Evolutionary conservation across 2,329 filamentous ascomycete genomes (phyloP).

Genomic region (Drechslera avenae): DNA sequence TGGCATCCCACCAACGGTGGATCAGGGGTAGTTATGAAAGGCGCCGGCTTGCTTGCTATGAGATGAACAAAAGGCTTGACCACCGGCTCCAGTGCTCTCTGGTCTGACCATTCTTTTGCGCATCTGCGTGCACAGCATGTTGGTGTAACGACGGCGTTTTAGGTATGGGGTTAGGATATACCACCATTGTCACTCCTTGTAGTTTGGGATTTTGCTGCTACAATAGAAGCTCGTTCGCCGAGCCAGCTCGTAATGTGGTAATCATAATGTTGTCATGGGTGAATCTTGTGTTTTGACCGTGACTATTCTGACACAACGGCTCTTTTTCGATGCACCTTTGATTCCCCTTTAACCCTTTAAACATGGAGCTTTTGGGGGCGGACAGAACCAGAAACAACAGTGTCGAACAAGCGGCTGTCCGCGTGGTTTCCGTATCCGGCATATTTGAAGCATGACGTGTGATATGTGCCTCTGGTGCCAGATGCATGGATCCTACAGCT

Average conservation of each 20-base stretch:
- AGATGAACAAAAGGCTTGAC: constrained; percentile 14
- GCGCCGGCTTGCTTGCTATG: constrained; percentile 10
- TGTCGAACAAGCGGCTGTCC: no score
- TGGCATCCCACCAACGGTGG: not conserved
- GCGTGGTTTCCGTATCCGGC: no score
- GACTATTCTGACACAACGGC: not conserved
- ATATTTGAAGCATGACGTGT: no score
- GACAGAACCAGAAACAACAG: no score
- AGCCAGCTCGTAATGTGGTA: constrained; percentile 28
- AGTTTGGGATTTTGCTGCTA: constrained; percentile 16
- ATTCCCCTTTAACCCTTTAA: not conserved
- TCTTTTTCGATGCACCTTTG: not conserved
- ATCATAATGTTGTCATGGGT: constrained; percentile 31
- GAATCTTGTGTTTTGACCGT: not conserved
- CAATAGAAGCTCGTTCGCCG: constrained; percentile 9
- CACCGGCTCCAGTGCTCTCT: constrained; percentile 3
- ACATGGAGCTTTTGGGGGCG: no score
- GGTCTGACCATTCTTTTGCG: constrained; percentile 13
- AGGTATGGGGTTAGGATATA: constrained; percentile 5
- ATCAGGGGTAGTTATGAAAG: not conserved
- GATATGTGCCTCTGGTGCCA: no score
- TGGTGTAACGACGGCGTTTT: constrained; percentile 22
- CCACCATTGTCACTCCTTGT: constrained; percentile 25
- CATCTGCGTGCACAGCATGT: constrained; percentile 8
- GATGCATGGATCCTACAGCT: constrained; percentile 21